These are phyloP conservation scores for Telopea speciosissima DNA, from an alignment of 177 flowering plant species.

Conservation along the genomic window DNA sequence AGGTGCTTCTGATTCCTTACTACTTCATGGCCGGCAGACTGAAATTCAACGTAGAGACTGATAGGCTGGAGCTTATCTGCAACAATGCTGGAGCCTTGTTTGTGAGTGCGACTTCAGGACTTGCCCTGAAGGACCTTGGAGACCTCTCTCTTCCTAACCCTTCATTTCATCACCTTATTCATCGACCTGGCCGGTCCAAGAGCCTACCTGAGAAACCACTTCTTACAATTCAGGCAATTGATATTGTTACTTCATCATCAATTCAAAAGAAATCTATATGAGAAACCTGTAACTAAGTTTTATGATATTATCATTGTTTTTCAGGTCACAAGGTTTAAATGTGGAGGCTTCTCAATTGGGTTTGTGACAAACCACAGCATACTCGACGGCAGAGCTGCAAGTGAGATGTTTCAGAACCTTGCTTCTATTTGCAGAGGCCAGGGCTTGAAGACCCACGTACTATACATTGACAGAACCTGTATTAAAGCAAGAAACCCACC, in stretches of 20 bases:
- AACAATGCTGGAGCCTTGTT: conserved; percentile 36
- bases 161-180: conserved; percentile 29
- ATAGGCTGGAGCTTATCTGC: conserved; percentile 40
- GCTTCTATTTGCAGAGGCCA: conserved; percentile 34
- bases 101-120: conserved; percentile 30
- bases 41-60: conserved; percentile 21
- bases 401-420: conserved; percentile 34
- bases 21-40: conserved; percentile 51
- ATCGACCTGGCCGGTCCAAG: conserved; percentile 21
- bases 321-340: conserved; percentile 46
- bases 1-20: conserved; percentile 34
- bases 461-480: conserved; percentile 30
- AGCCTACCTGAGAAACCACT: conserved; percentile 25
- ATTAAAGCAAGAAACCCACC: conserved; percentile 42
- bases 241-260: not conserved
- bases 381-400: conserved; percentile 40
- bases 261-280: not conserved
- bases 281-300: not conserved
- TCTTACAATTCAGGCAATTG: conserved; percentile 38
- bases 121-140: conserved; percentile 34
- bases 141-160: conserved; percentile 35
- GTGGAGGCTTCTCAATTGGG: conserved; percentile 46
- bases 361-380: conserved; percentile 36
- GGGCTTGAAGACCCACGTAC: conserved; percentile 12
- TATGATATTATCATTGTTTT: conserved; percentile 1